Percentiles rank a stretch among this genome's conserved stretches.
phyloP scores from a whole-genome alignment of 495 filamentous ascomycete genomes.

The Trichoderma gamsii region DNA sequence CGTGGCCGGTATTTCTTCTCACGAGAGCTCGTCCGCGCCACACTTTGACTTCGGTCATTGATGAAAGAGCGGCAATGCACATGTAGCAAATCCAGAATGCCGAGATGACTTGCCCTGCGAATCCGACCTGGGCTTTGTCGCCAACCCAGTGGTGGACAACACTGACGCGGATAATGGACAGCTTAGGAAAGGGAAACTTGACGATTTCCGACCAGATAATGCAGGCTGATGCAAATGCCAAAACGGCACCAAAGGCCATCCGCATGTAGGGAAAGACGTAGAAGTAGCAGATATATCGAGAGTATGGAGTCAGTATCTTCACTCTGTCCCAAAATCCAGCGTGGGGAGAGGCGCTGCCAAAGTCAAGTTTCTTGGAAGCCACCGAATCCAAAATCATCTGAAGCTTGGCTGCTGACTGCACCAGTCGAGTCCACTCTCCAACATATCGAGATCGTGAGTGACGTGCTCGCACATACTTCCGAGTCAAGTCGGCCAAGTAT shows the following conservation, averaged over 20 bases:
- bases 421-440: slow-evolving; percentile 76
- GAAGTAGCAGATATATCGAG: slow-evolving; percentile 70
- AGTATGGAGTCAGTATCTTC: slow-evolving; percentile 72
- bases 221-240: slow-evolving; percentile 67
- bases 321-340: slow-evolving; percentile 48
- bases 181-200: slow-evolving; percentile 63
- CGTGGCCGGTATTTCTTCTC: slow-evolving; percentile 79
- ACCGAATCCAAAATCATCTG: slow-evolving; percentile 82
- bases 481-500: slow-evolving; percentile 83
- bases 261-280: slow-evolving; percentile 61
- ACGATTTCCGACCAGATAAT: slow-evolving; percentile 91
- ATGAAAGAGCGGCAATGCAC: slow-evolving; percentile 73
- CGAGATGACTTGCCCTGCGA: slow-evolving; percentile 77
- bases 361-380: slow-evolving; percentile 72
- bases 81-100: slow-evolving; percentile 91
- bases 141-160: slow-evolving; percentile 70
- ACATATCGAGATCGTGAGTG: slow-evolving; percentile 77
- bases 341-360: slow-evolving; percentile 52
- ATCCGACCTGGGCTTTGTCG: slow-evolving; percentile 63
- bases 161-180: slow-evolving; percentile 79
- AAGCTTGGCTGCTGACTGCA: slow-evolving; percentile 62
- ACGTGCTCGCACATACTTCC: slow-evolving; percentile 69
- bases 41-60: slow-evolving; percentile 81
- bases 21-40: slow-evolving; percentile 93
- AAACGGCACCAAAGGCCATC: slow-evolving; percentile 54